These are phyloP conservation scores for Mucor lusitanicus DNA, from an alignment of 371 early-diverging fungal species.

Conservation along the genomic window DNA sequence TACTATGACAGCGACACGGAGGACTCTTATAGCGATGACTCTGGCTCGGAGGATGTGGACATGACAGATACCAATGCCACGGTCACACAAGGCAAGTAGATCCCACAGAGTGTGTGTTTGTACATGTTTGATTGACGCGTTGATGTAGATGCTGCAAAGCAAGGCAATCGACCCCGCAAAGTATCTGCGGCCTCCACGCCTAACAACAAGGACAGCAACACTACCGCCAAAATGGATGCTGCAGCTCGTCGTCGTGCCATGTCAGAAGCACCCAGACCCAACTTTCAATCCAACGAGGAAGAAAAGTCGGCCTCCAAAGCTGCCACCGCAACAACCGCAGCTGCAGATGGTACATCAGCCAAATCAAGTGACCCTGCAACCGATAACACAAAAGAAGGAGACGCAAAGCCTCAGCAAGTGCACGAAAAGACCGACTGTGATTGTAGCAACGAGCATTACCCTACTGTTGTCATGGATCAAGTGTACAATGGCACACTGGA, in stretches of 20 bases:
- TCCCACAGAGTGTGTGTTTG: background rate
- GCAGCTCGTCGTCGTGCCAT: constrained; percentile 11
- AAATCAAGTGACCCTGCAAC: background rate
- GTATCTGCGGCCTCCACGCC: constrained; percentile 12
- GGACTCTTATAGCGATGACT: constrained; percentile 6
- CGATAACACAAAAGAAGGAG: background rate
- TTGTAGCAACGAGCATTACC: constrained; percentile 55
- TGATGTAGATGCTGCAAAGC: background rate
- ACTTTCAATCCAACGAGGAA: background rate
- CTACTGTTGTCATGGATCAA: constrained; percentile 47
- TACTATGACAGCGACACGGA: constrained; percentile 12
- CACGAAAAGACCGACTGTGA: constrained; percentile 35
- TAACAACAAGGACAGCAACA: background rate
- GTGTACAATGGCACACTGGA: constrained; percentile 49
- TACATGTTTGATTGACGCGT: background rate
- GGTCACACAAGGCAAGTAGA: background rate
- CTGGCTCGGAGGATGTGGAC: background rate
- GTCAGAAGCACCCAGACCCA: constrained; percentile 29
- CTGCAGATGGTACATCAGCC: background rate
- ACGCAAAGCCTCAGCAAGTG: background rate
- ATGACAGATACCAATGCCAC: background rate
- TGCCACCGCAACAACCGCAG: background rate
- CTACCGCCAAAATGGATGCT: background rate
- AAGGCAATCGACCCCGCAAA: constrained; percentile 2
- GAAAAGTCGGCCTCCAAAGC: constrained; percentile 2